Base-by-base conservation (phyloP, 345 rosid genomes). In the Streptanthus diversifolius region DNA sequence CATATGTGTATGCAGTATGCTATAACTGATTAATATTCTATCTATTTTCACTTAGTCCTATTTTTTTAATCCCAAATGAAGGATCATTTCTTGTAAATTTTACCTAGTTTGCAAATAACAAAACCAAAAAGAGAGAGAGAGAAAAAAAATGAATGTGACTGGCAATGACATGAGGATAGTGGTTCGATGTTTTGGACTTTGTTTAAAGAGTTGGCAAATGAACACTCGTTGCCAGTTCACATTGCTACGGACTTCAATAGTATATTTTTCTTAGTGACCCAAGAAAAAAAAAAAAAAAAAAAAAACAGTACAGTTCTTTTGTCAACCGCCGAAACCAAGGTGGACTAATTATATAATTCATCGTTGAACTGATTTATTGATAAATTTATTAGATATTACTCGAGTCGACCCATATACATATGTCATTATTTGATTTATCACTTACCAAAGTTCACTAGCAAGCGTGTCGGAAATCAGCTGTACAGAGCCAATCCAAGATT, bases 141-240 rank as follows among this genome's bases (percentile, higher is more conserved):
- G 1, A 7, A 29, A 18, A 39, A 18, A 13, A 4, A 5, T 2
- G 14, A 10, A 12, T 75, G 74, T 75, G 79, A 61, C 21, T 32
- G 45, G 79, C 49, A 75, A 75, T 24, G 74, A 68, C 74, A 75
- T 62, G 73, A 68, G 53, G 57, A 62, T 61, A 62, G 70, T 63
- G 79, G 70, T 54, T 75, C 74, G 55, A 61, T 68, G 74, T 75
- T 68, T 75, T 68, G 74, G 79, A 61, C 57, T 75, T 75, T 68
- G 35, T 52, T 75, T 51, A 75, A 30, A 66, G 68, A 49, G 69
- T 75, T 75, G 43, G 55, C 73, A 61, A 51, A 30, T 32, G 39
- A 41, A 22, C 40, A 57, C 55, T 75, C 63, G 64, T 75, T 75
- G 63, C 69, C 56, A 51, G 51, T 51, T 61, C 69, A 61, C 73